Conservation (phyloP, 1,284 basidiomycete species). For the Crepidotus sp. region DNA sequence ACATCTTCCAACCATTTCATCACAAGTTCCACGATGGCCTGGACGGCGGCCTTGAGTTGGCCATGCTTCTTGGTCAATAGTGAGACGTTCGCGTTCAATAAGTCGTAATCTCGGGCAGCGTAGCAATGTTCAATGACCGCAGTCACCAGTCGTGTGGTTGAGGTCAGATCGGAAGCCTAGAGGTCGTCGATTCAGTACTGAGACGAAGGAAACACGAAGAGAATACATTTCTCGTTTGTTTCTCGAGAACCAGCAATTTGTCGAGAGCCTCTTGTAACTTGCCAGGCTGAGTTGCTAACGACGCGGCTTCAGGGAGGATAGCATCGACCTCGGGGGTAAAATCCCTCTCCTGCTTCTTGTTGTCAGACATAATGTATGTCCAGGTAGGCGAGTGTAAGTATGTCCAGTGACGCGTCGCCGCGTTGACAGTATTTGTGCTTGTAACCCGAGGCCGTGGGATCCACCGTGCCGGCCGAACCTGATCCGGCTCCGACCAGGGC, state of each 20-base stretch:
- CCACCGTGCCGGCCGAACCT: constrained; percentile 9
- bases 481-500: no score
- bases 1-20: constrained; percentile 77
- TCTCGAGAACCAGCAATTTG: constrained; percentile 84
- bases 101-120: constrained; percentile 57
- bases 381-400: constrained; percentile 33
- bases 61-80: constrained; percentile 93
- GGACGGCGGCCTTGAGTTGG: constrained; percentile 86
- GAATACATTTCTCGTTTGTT: constrained; percentile 91
- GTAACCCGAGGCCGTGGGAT: constrained; percentile 26
- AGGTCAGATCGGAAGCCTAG: constrained; percentile 87
- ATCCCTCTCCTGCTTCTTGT: constrained; percentile 74
- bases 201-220: neutral
- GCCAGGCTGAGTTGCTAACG: constrained; percentile 59
- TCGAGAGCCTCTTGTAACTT: constrained; percentile 83
- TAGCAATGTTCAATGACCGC: constrained; percentile 67
- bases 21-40: constrained; percentile 82
- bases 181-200: constrained; percentile 13
- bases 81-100: constrained; percentile 68
- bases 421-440: constrained; percentile 26
- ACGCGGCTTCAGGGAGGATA: constrained; percentile 47
- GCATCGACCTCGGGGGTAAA: constrained; percentile 63
- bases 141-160: constrained; percentile 82
- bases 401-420: constrained; percentile 74
- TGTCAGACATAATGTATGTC: constrained; percentile 56